These are phyloP conservation scores for Psidium guajava DNA, from an alignment of 345 rosid species.

Conservation along the genomic window DNA sequence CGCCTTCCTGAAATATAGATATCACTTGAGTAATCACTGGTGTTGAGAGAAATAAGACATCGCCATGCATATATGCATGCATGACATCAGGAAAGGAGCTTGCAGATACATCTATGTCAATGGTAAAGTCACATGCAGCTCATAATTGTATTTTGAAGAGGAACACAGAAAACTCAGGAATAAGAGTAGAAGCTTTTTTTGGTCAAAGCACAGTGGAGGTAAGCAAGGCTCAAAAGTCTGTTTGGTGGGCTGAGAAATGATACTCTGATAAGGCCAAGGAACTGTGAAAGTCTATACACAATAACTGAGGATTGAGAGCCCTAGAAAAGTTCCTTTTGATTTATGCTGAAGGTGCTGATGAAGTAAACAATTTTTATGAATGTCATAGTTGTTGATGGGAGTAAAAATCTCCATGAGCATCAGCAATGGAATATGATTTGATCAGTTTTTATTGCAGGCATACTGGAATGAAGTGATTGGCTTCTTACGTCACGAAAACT, in stretches of 20 bases:
- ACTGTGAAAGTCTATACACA: not conserved
- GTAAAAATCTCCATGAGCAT: not conserved
- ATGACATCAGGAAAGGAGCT: not conserved
- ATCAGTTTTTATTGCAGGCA: not conserved
- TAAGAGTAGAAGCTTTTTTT: not conserved
- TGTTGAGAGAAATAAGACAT: not conserved
- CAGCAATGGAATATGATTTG: not conserved
- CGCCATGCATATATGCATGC: not conserved
- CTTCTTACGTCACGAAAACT: not conserved
- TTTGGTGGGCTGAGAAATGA: not conserved
- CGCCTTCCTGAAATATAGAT: conserved; percentile 41
- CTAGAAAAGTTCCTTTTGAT: not conserved
- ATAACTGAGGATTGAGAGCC: not conserved
- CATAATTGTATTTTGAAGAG: not conserved
- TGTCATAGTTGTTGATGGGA: not conserved
- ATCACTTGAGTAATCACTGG: not conserved
- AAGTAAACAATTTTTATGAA: not conserved
- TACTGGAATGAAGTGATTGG: not conserved
- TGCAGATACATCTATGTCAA: not conserved
- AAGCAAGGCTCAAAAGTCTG: not conserved
- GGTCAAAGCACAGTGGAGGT: not conserved
- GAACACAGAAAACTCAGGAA: not conserved
- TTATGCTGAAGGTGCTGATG: not conserved
- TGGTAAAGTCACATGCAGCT: not conserved
- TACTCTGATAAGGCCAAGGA: not conserved